Base-by-base conservation (phyloP, 768 basidiomycete species). In the Coprinopsis sp. region DNA sequence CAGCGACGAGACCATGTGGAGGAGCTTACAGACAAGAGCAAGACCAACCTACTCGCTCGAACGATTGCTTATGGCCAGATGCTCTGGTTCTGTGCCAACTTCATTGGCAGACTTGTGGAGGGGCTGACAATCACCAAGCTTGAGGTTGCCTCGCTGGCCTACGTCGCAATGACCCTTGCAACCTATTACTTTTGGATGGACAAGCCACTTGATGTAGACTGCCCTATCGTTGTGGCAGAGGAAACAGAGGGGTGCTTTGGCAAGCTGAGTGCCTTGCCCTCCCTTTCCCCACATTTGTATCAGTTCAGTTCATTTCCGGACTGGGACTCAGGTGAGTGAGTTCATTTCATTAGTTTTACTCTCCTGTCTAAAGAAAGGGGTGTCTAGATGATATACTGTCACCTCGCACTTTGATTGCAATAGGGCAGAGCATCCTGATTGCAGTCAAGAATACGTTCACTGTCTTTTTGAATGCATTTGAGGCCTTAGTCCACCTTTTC, bases 21-120 rank as follows among this genome's bases (percentile, higher is more conserved):
- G 14, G 53, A 58, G 21, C 41, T 59, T n/a, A 5, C 37, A 4
- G 53, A 54, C 16, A 37, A 44, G 16, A 57, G 54, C 34, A 57
- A 57, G 48, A 43, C 44, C 23, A 51, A 53, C 36, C 7, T 16
- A 12, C 4, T 56, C 28, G 11, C 50, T 16, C 54, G 54, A 28
- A 5, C 11, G 4, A 21, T 47, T 14, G 46, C 39, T 25, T 14
- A 38, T 13, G n/a, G 28, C 23, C 46, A 47, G 27, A 47, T 37
- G 13, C 29, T 29, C 2, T 51, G 42, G 41, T 55, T 57, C 41
- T 16, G 18, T 6, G n/a, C 12, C n/a, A 23, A 54, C 33, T 59
- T 48, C 37, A 28, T 52, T 19, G 50, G 50, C 7, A 48, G 54
- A 18, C 1, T n/a, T 16, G 8, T 4, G 2, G 6, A 33, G 31